These are phyloP conservation scores for Magnaporthiopsis poae DNA, from an alignment of 2,329 filamentous ascomycete genomes.

Conservation along the genomic window DNA sequence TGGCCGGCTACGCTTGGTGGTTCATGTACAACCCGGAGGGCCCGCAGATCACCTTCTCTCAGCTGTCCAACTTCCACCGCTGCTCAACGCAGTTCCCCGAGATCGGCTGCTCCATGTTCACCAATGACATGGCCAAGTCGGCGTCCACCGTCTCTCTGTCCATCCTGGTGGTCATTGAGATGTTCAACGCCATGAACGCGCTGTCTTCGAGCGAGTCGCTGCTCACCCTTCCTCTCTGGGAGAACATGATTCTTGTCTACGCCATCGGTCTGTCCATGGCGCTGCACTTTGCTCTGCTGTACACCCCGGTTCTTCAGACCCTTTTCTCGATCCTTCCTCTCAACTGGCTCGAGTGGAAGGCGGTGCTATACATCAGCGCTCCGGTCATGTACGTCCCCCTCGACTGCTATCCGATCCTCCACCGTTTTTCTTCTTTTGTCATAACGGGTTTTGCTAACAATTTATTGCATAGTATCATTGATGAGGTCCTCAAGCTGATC, in stretches of 20 bases:
- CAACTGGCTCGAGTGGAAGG: conserved; percentile 80
- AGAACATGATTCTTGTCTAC: conserved; percentile 96
- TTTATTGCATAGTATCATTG: conserved; percentile 51
- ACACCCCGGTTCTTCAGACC: conserved; percentile 76
- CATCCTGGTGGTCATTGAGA: conserved; percentile 91
- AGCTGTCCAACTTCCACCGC: conserved; percentile 86
- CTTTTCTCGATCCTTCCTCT: conserved; percentile 87
- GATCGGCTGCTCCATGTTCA: conserved; percentile 87
- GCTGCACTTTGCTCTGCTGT: conserved; percentile 87
- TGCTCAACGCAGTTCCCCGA: conserved; percentile 78
- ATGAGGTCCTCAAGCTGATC: conserved; percentile 70
- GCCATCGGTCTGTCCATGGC: conserved; percentile 88
- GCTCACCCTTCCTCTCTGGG: conserved; percentile 87
- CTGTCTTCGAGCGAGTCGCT: conserved; percentile 91
- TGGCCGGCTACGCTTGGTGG: conserved; percentile 98
- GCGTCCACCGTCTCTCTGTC: conserved; percentile 90
- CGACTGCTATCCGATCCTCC: background rate
- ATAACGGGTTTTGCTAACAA: background rate
- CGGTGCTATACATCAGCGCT: conserved; percentile 76
- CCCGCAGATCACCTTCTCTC: conserved; percentile 82
- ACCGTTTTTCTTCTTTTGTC: background rate
- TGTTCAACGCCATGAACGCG: conserved; percentile 98
- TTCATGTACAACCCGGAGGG: conserved; percentile 92
- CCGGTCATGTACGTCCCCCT: conserved; percentile 71
- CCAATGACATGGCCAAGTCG: conserved; percentile 72